phyloP scores from a whole-genome alignment of 345 rosid genomes.

The Syzygium grande region DNA sequence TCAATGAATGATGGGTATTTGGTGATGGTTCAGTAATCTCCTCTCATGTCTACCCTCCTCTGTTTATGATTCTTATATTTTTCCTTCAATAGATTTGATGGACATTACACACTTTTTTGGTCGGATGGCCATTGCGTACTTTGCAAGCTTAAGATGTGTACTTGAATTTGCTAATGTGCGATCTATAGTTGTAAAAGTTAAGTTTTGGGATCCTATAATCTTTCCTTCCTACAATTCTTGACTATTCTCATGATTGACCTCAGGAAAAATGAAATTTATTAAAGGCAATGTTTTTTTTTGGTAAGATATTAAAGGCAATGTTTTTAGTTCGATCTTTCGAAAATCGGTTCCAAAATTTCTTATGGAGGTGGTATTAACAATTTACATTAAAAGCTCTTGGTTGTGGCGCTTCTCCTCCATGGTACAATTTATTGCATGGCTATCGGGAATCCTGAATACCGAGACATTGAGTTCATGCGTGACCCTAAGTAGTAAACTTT shows the following conservation, averaged over 20 bases:
- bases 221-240: not conserved
- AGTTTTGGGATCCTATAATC: not conserved
- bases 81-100: not conserved
- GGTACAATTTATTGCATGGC: too few species aligned
- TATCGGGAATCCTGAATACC: too few species aligned
- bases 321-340: not conserved
- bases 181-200: not conserved
- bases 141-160: not conserved
- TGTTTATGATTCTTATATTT: not conserved
- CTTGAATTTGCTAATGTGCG: not conserved
- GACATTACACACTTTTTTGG: not conserved
- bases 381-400: too few species aligned
- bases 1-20: not conserved
- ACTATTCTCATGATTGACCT: not conserved
- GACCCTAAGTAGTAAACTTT: too few species aligned
- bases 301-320: not conserved
- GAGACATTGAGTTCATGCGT: too few species aligned
- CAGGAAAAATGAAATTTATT: not conserved
- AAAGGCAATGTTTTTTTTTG: not conserved
- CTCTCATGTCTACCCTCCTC: not conserved
- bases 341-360: not conserved
- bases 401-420: too few species aligned
- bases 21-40: not conserved
- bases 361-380: too few species aligned
- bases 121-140: not conserved